Percentiles rank a stretch among this genome's conserved stretches.
These are phyloP conservation scores for Tuber aestivum DNA, from an alignment of 495 filamentous ascomycete genomes.

Conservation along the genomic window DNA sequence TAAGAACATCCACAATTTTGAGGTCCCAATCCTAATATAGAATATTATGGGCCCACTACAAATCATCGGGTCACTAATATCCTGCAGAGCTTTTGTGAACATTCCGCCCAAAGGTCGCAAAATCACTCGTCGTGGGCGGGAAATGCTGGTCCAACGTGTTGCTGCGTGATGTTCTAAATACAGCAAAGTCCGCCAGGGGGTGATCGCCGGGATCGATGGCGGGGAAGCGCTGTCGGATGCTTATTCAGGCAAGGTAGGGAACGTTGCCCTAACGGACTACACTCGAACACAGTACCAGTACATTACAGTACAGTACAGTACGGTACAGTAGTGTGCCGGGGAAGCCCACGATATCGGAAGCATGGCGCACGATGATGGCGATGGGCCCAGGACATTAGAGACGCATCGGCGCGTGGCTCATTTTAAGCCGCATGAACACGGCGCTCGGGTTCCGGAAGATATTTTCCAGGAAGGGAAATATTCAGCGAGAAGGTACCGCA, in stretches of 20 bases:
- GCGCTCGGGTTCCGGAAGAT: background rate
- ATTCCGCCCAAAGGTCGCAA: background rate
- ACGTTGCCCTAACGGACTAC: background rate
- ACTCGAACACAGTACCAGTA: too few relatives aligned
- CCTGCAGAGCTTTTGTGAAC: background rate
- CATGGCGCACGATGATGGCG: background rate
- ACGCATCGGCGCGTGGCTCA: background rate
- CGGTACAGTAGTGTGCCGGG: too few relatives aligned
- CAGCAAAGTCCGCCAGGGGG: background rate
- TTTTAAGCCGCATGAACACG: slow-evolving; percentile 1
- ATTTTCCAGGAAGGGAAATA: background rate
- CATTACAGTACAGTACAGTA: background rate
- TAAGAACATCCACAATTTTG: background rate
- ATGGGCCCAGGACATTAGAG: background rate
- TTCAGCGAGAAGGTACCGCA: background rate
- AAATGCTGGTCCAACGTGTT: background rate
- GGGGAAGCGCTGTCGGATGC: background rate
- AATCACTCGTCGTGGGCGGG: background rate
- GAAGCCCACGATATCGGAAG: background rate
- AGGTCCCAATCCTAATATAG: background rate
- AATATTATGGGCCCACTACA: background rate
- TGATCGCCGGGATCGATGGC: background rate
- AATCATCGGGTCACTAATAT: background rate
- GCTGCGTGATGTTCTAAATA: background rate
- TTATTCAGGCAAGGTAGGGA: background rate